Percentiles rank a stretch among this genome's conserved stretches.
Evolutionary conservation across 805 yeast species (phyloP).

Genomic region (Kluyveromyces wickerhamii): DNA sequence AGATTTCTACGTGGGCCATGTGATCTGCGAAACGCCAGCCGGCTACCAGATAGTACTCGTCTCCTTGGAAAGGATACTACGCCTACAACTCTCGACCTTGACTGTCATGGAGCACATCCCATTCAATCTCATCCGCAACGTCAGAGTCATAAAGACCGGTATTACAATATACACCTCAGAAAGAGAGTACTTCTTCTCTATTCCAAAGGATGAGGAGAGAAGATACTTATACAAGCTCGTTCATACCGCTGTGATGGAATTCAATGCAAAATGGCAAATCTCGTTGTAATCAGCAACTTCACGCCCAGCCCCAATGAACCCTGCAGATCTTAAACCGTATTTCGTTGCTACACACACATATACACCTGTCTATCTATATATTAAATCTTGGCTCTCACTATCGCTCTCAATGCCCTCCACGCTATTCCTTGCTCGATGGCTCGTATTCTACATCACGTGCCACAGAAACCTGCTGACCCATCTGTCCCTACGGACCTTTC

Average conservation of each 20-base stretch:
- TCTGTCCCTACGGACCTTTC: too few species aligned
- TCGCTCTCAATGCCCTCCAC: too few species aligned
- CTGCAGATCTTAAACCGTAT: too few species aligned
- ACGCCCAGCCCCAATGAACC: slow-evolving; percentile 5
- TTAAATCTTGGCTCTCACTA: too few species aligned
- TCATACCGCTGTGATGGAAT: slow-evolving; percentile 73
- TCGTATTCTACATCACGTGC: too few species aligned
- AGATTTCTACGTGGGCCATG: slow-evolving; percentile 80
- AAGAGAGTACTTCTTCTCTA: slow-evolving; percentile 70
- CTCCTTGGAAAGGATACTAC: slow-evolving; percentile 1
- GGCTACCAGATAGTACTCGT: slow-evolving; percentile 5
- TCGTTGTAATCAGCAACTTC: slow-evolving; percentile 17
- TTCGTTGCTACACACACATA: too few species aligned
- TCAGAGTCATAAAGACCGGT: slow-evolving; percentile 2
- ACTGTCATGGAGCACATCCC: slow-evolving; percentile 5
- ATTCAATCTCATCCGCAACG: slow-evolving; percentile 1
- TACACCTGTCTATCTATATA: too few species aligned
- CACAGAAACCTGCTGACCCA: too few species aligned
- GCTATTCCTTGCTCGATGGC: too few species aligned
- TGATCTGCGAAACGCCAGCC: slow-evolving; percentile 4
- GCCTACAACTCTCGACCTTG: slow-evolving; percentile 4
- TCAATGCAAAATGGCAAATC: slow-evolving; percentile 62
- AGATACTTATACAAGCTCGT: slow-evolving; percentile 62
- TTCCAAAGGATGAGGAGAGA: slow-evolving; percentile 59
- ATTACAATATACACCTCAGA: slow-evolving; percentile 3